Evolutionary conservation across 2,329 filamentous ascomycete genomes (phyloP).

Genomic region (Neurospora sp.): DNA sequence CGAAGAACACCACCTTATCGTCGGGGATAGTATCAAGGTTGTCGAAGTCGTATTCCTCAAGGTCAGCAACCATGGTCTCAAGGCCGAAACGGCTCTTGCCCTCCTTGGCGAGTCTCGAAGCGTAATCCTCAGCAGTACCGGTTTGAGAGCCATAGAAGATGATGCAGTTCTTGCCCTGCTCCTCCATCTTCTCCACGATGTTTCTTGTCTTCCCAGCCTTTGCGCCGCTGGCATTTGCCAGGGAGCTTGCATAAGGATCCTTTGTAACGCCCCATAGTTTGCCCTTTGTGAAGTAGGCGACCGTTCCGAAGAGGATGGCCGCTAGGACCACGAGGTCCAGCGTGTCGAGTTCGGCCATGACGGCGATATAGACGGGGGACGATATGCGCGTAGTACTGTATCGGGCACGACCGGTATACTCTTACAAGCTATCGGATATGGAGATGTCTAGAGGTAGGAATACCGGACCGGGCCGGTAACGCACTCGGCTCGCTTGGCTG

Average conservation of each 20-base stretch:
- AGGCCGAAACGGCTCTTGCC: slow-evolving; percentile 92
- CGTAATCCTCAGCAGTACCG: slow-evolving; percentile 96
- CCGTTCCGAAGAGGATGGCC: slow-evolving; percentile 71
- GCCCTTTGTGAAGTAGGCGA: slow-evolving; percentile 97
- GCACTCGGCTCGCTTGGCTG: not conserved
- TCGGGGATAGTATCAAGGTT: slow-evolving; percentile 80
- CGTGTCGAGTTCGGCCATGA: slow-evolving; percentile 92
- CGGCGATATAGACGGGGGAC: slow-evolving; percentile 2
- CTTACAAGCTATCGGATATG: not conserved
- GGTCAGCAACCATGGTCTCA: slow-evolving; percentile 95
- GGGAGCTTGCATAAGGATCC: slow-evolving; percentile 74
- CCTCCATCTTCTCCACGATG: slow-evolving; percentile 91
- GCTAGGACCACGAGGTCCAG: slow-evolving; percentile 89
- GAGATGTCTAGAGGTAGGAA: not conserved
- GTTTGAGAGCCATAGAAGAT: slow-evolving; percentile 99
- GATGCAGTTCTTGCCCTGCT: slow-evolving; percentile 91
- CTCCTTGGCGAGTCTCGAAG: slow-evolving; percentile 91
- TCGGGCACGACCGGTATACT: not conserved
- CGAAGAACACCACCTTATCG: slow-evolving; percentile 90
- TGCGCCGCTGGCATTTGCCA: slow-evolving; percentile 56
- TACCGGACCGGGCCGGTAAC: not conserved
- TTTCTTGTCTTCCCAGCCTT: slow-evolving; percentile 82
- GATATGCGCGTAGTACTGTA: not conserved
- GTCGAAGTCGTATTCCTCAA: slow-evolving; percentile 96
- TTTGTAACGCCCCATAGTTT: slow-evolving; percentile 83